phyloP scores from a whole-genome alignment of 2,329 filamentous ascomycete species.

The Neonectria coccinea region DNA sequence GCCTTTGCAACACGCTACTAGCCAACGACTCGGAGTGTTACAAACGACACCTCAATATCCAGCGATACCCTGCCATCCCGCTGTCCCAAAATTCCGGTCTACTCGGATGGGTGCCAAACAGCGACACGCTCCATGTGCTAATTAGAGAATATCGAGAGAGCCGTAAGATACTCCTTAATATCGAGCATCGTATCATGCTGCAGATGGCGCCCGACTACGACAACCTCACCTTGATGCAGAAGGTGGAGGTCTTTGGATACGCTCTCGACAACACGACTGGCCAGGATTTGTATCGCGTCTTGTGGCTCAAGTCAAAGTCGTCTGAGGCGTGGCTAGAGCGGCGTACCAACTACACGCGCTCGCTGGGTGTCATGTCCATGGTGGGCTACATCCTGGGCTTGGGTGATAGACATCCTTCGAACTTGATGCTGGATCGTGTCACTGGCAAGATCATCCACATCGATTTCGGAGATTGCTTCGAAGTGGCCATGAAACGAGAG shows the following conservation, averaged over 20 bases:
- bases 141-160: conserved; percentile 98
- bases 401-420: conserved; percentile 96
- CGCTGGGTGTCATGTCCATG: conserved; percentile 99
- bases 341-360: conserved; percentile 98
- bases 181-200: conserved; percentile 99
- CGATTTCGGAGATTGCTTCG: conserved; percentile 99
- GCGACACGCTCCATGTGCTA: conserved; percentile 94
- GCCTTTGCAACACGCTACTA: conserved; percentile 94
- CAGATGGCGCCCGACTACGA: conserved; percentile 99
- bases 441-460: conserved; percentile 99
- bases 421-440: conserved; percentile 94
- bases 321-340: conserved; percentile 98
- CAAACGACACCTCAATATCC: conserved; percentile 96
- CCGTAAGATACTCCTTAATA: conserved; percentile 96
- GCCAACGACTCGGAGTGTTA: conserved; percentile 95
- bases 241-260: conserved; percentile 99
- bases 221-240: conserved; percentile 98
- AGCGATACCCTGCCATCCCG: conserved; percentile 95
- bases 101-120: conserved; percentile 96
- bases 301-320: conserved; percentile 99
- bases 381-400: conserved; percentile 99
- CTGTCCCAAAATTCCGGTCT: conserved; percentile 96
- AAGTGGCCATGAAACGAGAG: conserved; percentile 99
- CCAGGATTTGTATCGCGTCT: conserved; percentile 95
- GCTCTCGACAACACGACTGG: conserved; percentile 99